These are phyloP conservation scores for Forsythia viridissima DNA, from an alignment of 257 asterid genomes.

Conservation along the genomic window DNA sequence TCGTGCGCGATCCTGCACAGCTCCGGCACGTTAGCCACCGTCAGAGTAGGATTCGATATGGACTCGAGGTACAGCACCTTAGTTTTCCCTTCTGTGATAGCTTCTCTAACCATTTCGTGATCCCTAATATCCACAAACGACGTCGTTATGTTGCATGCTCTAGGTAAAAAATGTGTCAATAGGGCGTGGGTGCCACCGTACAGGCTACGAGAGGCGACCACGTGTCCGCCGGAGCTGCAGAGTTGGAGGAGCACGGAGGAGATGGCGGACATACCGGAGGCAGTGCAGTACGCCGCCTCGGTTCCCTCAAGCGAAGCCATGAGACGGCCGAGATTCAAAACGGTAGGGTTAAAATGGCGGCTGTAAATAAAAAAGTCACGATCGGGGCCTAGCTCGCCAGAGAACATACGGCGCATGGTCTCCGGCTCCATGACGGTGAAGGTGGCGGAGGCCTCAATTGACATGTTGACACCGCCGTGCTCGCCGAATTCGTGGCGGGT, in stretches of 20 bases:
- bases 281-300: constrained; percentile 96
- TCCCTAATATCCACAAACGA: constrained; percentile 79
- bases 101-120: constrained; percentile 49
- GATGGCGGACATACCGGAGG: constrained; percentile 97
- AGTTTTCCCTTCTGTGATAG: constrained; percentile 65
- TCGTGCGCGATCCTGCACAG: constrained; percentile 82
- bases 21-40: constrained; percentile 90
- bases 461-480: constrained; percentile 99
- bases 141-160: constrained; percentile 84
- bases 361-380: constrained; percentile 92
- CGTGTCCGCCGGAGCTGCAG: constrained; percentile 89
- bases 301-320: constrained; percentile 95
- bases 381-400: constrained; percentile 92
- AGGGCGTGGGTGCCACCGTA: constrained; percentile 97
- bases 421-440: constrained; percentile 99
- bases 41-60: constrained; percentile 74
- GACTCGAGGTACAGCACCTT: constrained; percentile 80
- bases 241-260: constrained; percentile 79
- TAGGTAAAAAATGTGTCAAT: constrained; percentile 69
- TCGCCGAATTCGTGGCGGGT: constrained; percentile 98
- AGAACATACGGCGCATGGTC: constrained; percentile 93
- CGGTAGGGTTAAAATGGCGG: constrained; percentile 96
- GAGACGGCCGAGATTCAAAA: constrained; percentile 82
- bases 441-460: constrained; percentile 98
- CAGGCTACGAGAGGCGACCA: constrained; percentile 76